These are phyloP conservation scores for Ophiosphaerella herpotricha DNA, from an alignment of 2,329 filamentous ascomycete species.

Conservation along the genomic window DNA sequence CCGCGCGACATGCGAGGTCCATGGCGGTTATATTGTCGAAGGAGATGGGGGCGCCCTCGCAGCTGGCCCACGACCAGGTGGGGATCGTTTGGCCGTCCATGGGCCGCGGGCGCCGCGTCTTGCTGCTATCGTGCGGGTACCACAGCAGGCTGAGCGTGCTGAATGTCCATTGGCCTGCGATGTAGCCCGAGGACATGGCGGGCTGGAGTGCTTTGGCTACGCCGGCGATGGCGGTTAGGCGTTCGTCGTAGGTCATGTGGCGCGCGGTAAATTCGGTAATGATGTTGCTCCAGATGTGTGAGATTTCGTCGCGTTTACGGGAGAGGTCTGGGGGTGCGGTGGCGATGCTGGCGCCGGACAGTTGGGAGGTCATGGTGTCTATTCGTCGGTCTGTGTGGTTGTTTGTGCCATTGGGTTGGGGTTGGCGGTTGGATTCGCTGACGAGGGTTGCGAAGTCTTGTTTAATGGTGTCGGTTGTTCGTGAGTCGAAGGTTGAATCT, in stretches of 20 bases:
- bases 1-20: slow-evolving; percentile 40
- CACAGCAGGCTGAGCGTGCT: slow-evolving; percentile 41
- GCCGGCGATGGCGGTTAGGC: slow-evolving; percentile 36
- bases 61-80: slow-evolving; percentile 45
- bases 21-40: slow-evolving; percentile 44
- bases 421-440: slow-evolving; percentile 18
- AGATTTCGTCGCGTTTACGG: slow-evolving; percentile 30
- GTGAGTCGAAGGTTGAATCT: slow-evolving; percentile 35
- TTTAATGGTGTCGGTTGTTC: slow-evolving; percentile 41
- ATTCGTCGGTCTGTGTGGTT: slow-evolving; percentile 23
- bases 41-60: slow-evolving; percentile 42
- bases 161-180: slow-evolving; percentile 45
- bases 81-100: slow-evolving; percentile 28
- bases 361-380: slow-evolving; percentile 35
- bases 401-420: slow-evolving; percentile 10
- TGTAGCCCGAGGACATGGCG: slow-evolving; percentile 36
- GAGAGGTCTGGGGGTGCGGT: slow-evolving; percentile 21
- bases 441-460: slow-evolving; percentile 37
- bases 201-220: slow-evolving; percentile 36
- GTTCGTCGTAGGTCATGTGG: slow-evolving; percentile 41
- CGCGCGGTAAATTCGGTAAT: slow-evolving; percentile 44
- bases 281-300: slow-evolving; percentile 43
- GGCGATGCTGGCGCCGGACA: slow-evolving; percentile 32
- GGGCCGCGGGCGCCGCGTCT: slow-evolving; percentile 30
- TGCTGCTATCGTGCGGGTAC: slow-evolving; percentile 38